Conservation (phyloP, 306 rosid genomes). For the Nissolia schottii region DNA sequence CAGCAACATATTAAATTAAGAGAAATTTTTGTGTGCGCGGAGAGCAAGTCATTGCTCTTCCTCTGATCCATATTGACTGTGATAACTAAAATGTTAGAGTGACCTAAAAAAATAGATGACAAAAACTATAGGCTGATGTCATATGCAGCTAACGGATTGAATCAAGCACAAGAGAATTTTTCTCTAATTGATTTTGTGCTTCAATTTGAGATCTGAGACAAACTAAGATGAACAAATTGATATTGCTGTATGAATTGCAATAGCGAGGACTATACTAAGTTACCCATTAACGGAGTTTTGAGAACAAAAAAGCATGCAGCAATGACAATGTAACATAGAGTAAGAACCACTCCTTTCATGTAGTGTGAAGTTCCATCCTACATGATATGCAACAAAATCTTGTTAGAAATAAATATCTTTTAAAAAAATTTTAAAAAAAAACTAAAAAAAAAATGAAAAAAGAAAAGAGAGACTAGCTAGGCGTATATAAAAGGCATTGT, state of each 20-base stretch:
- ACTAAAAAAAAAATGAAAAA: background rate
- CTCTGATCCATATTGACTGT: no score
- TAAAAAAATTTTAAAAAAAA: background rate
- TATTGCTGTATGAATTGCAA: background rate
- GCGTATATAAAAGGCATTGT: background rate
- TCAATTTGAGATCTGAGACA: background rate
- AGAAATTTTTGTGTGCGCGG: no score
- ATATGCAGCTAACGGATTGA: no score
- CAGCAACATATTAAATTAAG: background rate
- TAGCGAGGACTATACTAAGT: slow-evolving; percentile 21
- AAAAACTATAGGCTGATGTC: no score
- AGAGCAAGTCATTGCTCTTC: no score
- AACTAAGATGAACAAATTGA: background rate
- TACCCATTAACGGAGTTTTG: slow-evolving; percentile 40
- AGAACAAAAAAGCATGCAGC: slow-evolving; percentile 80
- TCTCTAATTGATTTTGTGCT: background rate
- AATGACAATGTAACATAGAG: slow-evolving; percentile 68
- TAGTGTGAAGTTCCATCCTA: slow-evolving; percentile 97
- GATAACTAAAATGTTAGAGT: no score
- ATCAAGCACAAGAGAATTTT: no score
- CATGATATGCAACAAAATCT: background rate
- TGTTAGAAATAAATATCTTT: background rate
- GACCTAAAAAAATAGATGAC: no score
- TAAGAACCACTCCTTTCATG: slow-evolving; percentile 76
- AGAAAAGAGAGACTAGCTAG: background rate